Percentiles rank a stretch among this genome's conserved stretches.
Conservation (phyloP, 495 filamentous ascomycete genomes). For the Amphirosellinia nigrospora region DNA sequence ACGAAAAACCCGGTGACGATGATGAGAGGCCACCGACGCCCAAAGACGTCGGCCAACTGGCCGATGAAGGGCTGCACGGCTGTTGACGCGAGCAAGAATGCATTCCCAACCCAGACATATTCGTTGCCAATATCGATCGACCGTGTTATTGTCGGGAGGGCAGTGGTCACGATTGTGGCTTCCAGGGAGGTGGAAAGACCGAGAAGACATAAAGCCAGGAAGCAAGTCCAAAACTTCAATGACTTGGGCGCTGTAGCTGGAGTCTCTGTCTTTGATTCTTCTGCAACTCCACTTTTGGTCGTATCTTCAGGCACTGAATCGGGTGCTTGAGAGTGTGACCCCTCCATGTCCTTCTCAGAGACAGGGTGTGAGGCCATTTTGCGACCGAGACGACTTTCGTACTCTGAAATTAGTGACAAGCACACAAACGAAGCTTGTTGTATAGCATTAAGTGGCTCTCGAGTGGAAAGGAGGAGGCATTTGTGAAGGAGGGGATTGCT, state of each 20-base stretch:
- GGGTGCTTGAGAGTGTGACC: neutral
- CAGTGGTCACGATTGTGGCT: conserved; percentile 17
- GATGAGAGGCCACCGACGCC: conserved; percentile 74
- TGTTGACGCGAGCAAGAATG: conserved; percentile 55
- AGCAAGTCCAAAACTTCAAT: conserved; percentile 1
- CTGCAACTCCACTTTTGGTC: neutral
- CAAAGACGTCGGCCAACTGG: conserved; percentile 68
- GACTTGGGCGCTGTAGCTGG: neutral
- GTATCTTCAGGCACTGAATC: neutral
- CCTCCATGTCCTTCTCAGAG: neutral
- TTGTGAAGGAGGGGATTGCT: neutral
- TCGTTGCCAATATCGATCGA: conserved; percentile 2
- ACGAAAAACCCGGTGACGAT: conserved; percentile 67
- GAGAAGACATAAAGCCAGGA: conserved; percentile 14
- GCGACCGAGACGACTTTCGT: neutral
- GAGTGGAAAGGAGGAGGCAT: neutral
- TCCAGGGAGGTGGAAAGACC: conserved; percentile 11
- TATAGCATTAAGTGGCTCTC: neutral
- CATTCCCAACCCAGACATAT: conserved; percentile 58
- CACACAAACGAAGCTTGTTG: neutral
- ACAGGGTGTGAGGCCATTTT: neutral
- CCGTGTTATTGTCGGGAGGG: conserved; percentile 13
- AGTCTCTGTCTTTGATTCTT: neutral
- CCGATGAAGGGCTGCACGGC: conserved; percentile 48
- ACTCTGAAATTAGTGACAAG: neutral